Base-by-base conservation (phyloP, 306 rosid genomes). In the Medicago lupulina region DNA sequence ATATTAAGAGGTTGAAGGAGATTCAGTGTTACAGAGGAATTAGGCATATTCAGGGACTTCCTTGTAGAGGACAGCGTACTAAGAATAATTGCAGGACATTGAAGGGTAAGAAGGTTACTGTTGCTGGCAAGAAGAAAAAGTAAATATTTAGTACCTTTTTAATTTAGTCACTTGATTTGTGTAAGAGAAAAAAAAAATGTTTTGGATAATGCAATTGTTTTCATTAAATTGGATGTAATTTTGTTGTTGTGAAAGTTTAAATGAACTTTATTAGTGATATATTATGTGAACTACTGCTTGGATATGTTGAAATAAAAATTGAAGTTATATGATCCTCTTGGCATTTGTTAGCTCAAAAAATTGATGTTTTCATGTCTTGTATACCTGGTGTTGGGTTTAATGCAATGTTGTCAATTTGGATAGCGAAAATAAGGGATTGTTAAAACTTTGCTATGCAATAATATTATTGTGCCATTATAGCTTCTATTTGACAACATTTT, bases 11-110 rank as follows among this genome's bases (percentile, higher is more conserved):
- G 64, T 49, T 94, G 83, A 94, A 87, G 85, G 97, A 94, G 67
- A 94, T 94, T 44, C 98, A 94, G 79, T 94, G 98, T 74, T 94
- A 94, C 61, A 75, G 98, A 84, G 98, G 98, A 57, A 57, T 94
- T 21, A 84, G 98, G 74, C 98, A 94, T 70, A 91, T 86, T 81
- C 91, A 90, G 73, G 96, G 98, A 9, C 84, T 94, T 72, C 98
- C 98, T 4, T 94, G 98, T 75, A 83, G 98, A 79, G 98, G 97
- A 34, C 98, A 94, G 78, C 90, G 92, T 57, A 91, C 97, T 19
- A 94, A 94, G 90, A 94, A 91, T 75, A 94, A 94, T 80, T 90
- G 96, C 77, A 79, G 97, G 80, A 94, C 97, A 66, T 86, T 94
- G 90, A 93, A 93, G 91, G 98, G 98, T 73, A 93, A 93, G 88